A percentile compares a stretch with the other conserved stretches of the same genome.
These are phyloP conservation scores for Geotrichum klebahnii DNA, from an alignment of 1,139 yeast species.

Conservation along the genomic window DNA sequence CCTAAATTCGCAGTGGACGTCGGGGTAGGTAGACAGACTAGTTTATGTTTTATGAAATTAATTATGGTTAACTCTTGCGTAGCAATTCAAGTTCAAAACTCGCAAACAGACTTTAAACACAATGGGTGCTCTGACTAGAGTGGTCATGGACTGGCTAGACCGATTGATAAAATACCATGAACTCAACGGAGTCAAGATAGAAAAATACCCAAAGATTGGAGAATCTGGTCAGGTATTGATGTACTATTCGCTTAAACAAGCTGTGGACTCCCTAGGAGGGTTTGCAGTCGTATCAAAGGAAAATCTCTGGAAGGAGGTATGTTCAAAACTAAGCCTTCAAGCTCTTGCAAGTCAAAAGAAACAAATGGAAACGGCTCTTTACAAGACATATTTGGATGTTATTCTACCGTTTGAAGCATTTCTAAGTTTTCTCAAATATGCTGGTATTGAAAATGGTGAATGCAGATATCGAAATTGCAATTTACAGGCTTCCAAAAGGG, in stretches of 20 bases:
- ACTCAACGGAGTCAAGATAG: constrained; percentile 29
- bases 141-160: constrained; percentile 38
- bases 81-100: constrained; percentile 48
- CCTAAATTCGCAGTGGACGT: constrained; percentile 46
- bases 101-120: constrained; percentile 51
- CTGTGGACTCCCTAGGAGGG: constrained; percentile 35
- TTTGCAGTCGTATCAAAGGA: constrained; percentile 27
- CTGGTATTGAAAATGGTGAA: constrained; percentile 17
- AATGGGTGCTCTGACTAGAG: constrained; percentile 41
- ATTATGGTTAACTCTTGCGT: not conserved
- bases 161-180: constrained; percentile 38
- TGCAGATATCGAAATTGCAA: constrained; percentile 15
- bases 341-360: not conserved
- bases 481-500: constrained; percentile 5
- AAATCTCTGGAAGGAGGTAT: constrained; percentile 33
- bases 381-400: constrained; percentile 9
- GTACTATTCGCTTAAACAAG: constrained; percentile 34
- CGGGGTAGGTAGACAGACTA: constrained; percentile 40
- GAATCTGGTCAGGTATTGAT: constrained; percentile 22
- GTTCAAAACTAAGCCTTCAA: constrained; percentile 15
- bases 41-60: not conserved
- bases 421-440: constrained; percentile 22
- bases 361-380: constrained; percentile 1
- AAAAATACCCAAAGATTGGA: constrained; percentile 34
- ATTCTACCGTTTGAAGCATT: constrained; percentile 37